These are phyloP conservation scores for Stephania japonica DNA, from an alignment of 164 flowering plant species.

Conservation along the genomic window DNA sequence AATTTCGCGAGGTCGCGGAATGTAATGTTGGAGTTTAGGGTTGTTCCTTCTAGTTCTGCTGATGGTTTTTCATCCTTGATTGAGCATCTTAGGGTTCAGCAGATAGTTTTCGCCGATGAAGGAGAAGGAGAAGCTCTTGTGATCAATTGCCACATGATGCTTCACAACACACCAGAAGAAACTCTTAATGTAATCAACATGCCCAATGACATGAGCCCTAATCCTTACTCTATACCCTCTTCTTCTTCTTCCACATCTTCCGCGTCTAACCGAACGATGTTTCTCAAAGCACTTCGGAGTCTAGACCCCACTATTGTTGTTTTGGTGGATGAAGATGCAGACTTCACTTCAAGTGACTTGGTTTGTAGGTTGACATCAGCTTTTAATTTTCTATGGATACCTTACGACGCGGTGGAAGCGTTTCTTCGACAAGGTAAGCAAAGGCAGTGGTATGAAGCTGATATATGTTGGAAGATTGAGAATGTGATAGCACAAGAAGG, in stretches of 20 bases:
- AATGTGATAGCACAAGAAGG: slow-evolving; percentile 81
- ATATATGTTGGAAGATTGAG: slow-evolving; percentile 80
- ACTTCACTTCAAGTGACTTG: slow-evolving; percentile 60
- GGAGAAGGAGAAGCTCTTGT: slow-evolving; percentile 51
- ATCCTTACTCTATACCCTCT: slow-evolving; percentile 6
- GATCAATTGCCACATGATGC: slow-evolving; percentile 82
- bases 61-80: slow-evolving; percentile 67
- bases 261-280: slow-evolving; percentile 35
- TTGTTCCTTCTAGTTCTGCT: slow-evolving; percentile 46
- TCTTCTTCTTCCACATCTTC: slow-evolving; percentile 15
- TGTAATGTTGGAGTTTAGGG: slow-evolving; percentile 56
- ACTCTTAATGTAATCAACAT: slow-evolving; percentile 22
- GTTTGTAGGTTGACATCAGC: slow-evolving; percentile 69
- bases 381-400: slow-evolving; percentile 80
- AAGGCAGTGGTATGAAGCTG: slow-evolving; percentile 80
- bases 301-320: slow-evolving; percentile 64
- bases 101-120: slow-evolving; percentile 21
- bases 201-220: slow-evolving; percentile 13
- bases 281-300: slow-evolving; percentile 51
- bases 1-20: slow-evolving; percentile 71
- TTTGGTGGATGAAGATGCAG: slow-evolving; percentile 85
- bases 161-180: slow-evolving; percentile 73
- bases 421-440: slow-evolving; percentile 64
- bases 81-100: slow-evolving; percentile 48
- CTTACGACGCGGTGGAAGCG: slow-evolving; percentile 76